Conservation (phyloP, 2,329 filamentous ascomycete species). For the Penicillium sp. region DNA sequence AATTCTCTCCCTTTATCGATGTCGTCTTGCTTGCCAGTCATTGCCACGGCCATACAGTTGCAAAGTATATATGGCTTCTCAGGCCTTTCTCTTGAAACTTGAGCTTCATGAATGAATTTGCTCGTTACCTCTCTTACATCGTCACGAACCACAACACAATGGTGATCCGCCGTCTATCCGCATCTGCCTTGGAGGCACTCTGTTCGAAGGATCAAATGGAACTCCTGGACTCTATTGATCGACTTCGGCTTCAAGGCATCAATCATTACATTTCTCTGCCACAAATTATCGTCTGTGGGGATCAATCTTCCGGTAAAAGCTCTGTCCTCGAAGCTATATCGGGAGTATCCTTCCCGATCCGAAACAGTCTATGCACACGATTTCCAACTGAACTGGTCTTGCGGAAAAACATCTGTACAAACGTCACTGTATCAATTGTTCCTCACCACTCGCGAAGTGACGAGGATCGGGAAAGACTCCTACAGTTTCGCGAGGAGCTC, state of each 20-base stretch:
- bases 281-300: conserved; percentile 68
- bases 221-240: conserved; percentile 63
- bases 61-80: neutral
- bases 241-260: conserved; percentile 57
- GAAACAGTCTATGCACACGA: conserved; percentile 65
- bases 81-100: too few species aligned
- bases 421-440: conserved; percentile 36
- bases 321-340: conserved; percentile 65
- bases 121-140: neutral
- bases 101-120: neutral
- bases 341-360: conserved; percentile 64
- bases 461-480: too few species aligned
- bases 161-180: neutral
- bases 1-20: neutral
- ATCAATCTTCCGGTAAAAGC: conserved; percentile 68
- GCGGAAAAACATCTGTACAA: conserved; percentile 34
- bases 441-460: conserved; percentile 43
- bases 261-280: conserved; percentile 58
- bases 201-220: conserved; percentile 57
- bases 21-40: neutral
- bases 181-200: conserved; percentile 18
- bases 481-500: too few species aligned
- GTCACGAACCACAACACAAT: neutral
- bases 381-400: conserved; percentile 66
- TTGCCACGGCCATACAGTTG: neutral